Conservation (phyloP, 2,329 filamentous ascomycete species). For the Sclerotinia spermophila region DNA sequence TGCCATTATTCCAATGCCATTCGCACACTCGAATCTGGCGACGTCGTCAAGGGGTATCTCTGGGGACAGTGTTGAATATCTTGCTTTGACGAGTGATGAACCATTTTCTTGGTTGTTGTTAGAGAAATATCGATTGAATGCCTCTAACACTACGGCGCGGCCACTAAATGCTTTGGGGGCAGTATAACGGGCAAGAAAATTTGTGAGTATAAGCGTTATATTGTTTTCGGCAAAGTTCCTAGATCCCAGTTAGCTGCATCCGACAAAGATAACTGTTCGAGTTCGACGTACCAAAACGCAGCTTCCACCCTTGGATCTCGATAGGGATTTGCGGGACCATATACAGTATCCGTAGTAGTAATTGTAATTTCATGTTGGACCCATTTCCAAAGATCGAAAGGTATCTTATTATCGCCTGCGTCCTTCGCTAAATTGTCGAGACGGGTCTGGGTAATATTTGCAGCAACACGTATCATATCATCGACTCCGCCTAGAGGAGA, state of each 20-base stretch:
- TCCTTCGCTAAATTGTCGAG: not conserved
- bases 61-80: not conserved
- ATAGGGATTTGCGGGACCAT: constrained; percentile 1
- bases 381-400: constrained; percentile 6
- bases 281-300: not conserved
- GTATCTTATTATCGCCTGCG: not conserved
- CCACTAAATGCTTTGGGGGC: not conserved
- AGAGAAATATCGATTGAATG: not conserved
- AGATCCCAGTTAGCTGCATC: not conserved
- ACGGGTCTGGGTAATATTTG: not conserved
- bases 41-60: not conserved
- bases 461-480: not conserved
- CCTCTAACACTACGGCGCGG: not conserved
- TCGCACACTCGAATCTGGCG: constrained; percentile 7
- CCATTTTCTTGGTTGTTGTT: not conserved
- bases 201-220: constrained; percentile 2
- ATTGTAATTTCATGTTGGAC: constrained; percentile 13
- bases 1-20: constrained; percentile 9
- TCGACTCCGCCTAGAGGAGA: not conserved
- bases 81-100: constrained; percentile 11
- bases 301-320: constrained; percentile 2
- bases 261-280: too few relatives aligned
- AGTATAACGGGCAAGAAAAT: not conserved
- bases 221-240: constrained; percentile 13
- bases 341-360: constrained; percentile 6